Evolutionary conservation across 1,284 basidiomycete species (phyloP).

Genomic region (Sporisorium sorghi): DNA sequence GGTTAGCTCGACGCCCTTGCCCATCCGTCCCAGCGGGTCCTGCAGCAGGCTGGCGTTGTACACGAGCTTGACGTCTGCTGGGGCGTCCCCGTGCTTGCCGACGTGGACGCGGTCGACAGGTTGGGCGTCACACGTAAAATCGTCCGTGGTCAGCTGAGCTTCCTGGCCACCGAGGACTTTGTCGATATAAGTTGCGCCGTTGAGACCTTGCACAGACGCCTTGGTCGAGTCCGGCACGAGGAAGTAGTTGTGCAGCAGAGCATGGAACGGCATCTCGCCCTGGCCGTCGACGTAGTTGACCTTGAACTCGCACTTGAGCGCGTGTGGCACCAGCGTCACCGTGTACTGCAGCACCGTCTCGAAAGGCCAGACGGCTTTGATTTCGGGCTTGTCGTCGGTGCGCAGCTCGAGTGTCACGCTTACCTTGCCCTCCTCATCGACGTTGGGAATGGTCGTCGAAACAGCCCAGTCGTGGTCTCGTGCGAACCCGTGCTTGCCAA

Average conservation of each 20-base stretch:
- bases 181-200: slow-evolving; percentile 52
- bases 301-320: slow-evolving; percentile 61
- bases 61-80: slow-evolving; percentile 40
- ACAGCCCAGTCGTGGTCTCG: slow-evolving; percentile 53
- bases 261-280: slow-evolving; percentile 68
- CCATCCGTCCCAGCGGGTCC: slow-evolving; percentile 39
- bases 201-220: slow-evolving; percentile 47
- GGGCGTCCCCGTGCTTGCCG: slow-evolving; percentile 34
- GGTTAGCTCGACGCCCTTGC: slow-evolving; percentile 48
- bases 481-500: slow-evolving; percentile 59
- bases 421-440: slow-evolving; percentile 40
- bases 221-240: slow-evolving; percentile 62
- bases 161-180: slow-evolving; percentile 43
- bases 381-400: slow-evolving; percentile 38
- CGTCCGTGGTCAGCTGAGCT: slow-evolving; percentile 26
- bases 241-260: slow-evolving; percentile 69
- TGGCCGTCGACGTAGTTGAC: slow-evolving; percentile 55
- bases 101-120: slow-evolving; percentile 51
- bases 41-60: slow-evolving; percentile 44
- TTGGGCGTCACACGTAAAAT: slow-evolving; percentile 37
- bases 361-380: slow-evolving; percentile 42
- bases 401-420: slow-evolving; percentile 48
- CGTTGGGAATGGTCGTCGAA: slow-evolving; percentile 14
- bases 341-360: slow-evolving; percentile 45
- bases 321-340: slow-evolving; percentile 42